These are phyloP conservation scores for Staphylotrichum longicolle DNA, from an alignment of 495 filamentous ascomycete species.

Conservation along the genomic window DNA sequence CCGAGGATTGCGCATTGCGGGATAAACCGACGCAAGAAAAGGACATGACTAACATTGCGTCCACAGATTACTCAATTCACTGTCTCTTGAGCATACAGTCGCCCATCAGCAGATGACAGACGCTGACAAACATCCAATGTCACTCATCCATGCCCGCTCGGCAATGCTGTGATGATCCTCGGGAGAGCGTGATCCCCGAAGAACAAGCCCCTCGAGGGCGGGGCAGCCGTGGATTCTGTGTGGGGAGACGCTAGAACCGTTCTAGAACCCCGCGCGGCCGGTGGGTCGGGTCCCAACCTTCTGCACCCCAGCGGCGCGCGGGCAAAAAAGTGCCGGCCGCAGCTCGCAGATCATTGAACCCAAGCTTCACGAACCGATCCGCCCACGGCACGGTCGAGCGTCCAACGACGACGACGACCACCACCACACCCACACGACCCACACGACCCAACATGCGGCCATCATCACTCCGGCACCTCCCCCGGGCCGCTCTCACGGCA, in stretches of 20 bases:
- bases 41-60: neutral
- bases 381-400: constrained; percentile 12
- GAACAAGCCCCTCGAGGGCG: constrained; percentile 1
- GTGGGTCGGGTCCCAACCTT: neutral
- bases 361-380: constrained; percentile 1
- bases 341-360: too few species aligned
- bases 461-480: constrained; percentile 19
- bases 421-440: neutral
- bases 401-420: neutral
- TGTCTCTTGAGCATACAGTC: neutral
- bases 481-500: constrained; percentile 1
- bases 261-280: constrained; percentile 27
- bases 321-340: constrained; percentile 8
- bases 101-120: constrained; percentile 21
- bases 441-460: constrained; percentile 22
- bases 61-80: neutral
- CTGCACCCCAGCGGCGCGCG: constrained; percentile 1
- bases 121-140: constrained; percentile 30
- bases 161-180: constrained; percentile 4
- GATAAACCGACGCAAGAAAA: neutral
- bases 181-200: neutral
- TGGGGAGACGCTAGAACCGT: constrained; percentile 28
- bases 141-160: neutral
- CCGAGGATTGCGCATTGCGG: too few species aligned
- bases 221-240: neutral